Percentiles rank a stretch among this genome's conserved stretches.
These are phyloP conservation scores for Stipa capillata DNA, from an alignment of 176 grass and related monocot genomes.

Conservation along the genomic window DNA sequence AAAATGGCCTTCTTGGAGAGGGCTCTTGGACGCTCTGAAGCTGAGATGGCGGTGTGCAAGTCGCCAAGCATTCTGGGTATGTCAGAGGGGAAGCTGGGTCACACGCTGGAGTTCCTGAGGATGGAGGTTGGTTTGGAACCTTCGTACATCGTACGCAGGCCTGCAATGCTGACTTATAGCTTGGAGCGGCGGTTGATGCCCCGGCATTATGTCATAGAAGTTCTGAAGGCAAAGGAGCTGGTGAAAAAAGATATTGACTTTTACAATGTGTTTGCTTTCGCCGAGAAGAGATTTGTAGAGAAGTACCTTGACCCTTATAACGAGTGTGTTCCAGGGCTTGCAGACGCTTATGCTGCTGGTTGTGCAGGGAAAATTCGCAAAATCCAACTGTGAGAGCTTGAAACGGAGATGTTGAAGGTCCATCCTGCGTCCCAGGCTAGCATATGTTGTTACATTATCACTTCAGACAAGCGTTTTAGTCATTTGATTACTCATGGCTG, in stretches of 20 bases:
- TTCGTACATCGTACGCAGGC: not conserved
- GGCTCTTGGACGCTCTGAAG: conserved; percentile 31
- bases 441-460: not conserved
- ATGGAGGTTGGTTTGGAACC: conserved; percentile 1
- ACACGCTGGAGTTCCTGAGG: conserved; percentile 27
- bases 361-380: not conserved
- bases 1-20: conserved; percentile 18
- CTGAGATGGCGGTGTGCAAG: conserved; percentile 16
- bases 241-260: not conserved
- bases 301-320: conserved; percentile 16
- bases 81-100: not conserved
- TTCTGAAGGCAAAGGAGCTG: conserved; percentile 40
- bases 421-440: not conserved
- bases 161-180: conserved; percentile 3
- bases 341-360: conserved; percentile 22
- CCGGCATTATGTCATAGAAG: conserved; percentile 28
- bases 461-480: not conserved
- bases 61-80: not conserved
- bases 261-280: not conserved
- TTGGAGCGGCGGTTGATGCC: conserved; percentile 24
- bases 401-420: not conserved
- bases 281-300: not conserved
- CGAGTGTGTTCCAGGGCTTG: conserved; percentile 3
- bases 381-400: not conserved
- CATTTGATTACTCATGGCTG: not conserved